Evolutionary conservation across 805 yeast genomes (phyloP).

Genomic region (Saccharomyces eubayanus): DNA sequence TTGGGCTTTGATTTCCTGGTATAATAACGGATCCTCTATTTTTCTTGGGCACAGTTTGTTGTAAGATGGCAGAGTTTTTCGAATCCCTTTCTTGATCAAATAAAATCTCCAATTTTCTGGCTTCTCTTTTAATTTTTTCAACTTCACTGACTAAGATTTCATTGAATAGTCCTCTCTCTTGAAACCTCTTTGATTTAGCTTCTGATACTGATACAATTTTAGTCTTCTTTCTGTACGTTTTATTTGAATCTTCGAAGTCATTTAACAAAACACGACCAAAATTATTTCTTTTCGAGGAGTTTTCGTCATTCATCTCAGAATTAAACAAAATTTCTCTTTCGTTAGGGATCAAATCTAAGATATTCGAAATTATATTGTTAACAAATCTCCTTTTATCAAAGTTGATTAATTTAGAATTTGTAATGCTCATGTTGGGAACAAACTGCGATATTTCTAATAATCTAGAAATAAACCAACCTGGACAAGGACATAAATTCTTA

Average conservation of each 20-base stretch:
- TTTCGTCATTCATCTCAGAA: not conserved
- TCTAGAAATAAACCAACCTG: slow-evolving; percentile 85
- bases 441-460: slow-evolving; percentile 65
- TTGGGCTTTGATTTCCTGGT: slow-evolving; percentile 6
- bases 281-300: not conserved
- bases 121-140: slow-evolving; percentile 46
- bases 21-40: slow-evolving; percentile 14
- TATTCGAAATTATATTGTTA: slow-evolving; percentile 50
- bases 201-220: slow-evolving; percentile 40
- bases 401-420: slow-evolving; percentile 58
- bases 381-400: slow-evolving; percentile 77
- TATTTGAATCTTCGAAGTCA: slow-evolving; percentile 27
- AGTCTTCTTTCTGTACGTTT: slow-evolving; percentile 15
- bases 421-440: slow-evolving; percentile 70
- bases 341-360: slow-evolving; percentile 36
- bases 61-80: slow-evolving; percentile 27
- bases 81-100: slow-evolving; percentile 32
- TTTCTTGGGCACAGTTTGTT: slow-evolving; percentile 21
- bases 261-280: slow-evolving; percentile 18
- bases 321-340: slow-evolving; percentile 5
- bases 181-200: slow-evolving; percentile 32
- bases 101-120: slow-evolving; percentile 35
- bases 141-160: slow-evolving; percentile 41
- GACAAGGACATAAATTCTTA: slow-evolving; percentile 63
- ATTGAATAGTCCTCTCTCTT: slow-evolving; percentile 37